Conservation (phyloP, 169 alveolate genomes). For the Cryptosporidium canis region DNA sequence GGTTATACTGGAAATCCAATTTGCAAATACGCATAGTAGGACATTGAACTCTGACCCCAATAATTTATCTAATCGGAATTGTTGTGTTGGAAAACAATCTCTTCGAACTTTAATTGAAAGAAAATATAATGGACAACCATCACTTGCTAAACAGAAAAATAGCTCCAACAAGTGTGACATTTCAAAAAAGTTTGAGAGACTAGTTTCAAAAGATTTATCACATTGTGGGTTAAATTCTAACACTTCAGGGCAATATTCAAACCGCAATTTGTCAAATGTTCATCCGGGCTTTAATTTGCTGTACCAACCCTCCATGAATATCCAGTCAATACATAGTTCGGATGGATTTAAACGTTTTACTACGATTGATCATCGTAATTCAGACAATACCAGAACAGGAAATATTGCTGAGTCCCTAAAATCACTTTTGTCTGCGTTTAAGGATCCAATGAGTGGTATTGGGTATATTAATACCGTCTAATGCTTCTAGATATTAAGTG, state of each 20-base stretch:
- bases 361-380: background rate
- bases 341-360: background rate
- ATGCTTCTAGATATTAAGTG: background rate
- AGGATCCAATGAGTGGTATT: background rate
- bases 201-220: background rate
- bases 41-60: slow-evolving; percentile 27
- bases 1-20: slow-evolving; percentile 24
- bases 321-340: background rate
- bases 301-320: background rate
- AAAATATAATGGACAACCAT: background rate
- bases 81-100: background rate
- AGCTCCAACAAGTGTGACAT: background rate
- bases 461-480: background rate
- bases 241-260: background rate
- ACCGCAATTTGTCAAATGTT: background rate
- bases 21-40: slow-evolving; percentile 51
- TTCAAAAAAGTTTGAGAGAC: background rate
- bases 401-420: slow-evolving; percentile 52
- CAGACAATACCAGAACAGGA: slow-evolving; percentile 11
- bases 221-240: background rate
- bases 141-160: background rate
- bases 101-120: background rate
- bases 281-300: background rate
- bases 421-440: slow-evolving; percentile 35
- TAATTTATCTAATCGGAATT: background rate